Base-by-base conservation (phyloP, 2,329 filamentous ascomycete species). In the Didymellaceae sp. region DNA sequence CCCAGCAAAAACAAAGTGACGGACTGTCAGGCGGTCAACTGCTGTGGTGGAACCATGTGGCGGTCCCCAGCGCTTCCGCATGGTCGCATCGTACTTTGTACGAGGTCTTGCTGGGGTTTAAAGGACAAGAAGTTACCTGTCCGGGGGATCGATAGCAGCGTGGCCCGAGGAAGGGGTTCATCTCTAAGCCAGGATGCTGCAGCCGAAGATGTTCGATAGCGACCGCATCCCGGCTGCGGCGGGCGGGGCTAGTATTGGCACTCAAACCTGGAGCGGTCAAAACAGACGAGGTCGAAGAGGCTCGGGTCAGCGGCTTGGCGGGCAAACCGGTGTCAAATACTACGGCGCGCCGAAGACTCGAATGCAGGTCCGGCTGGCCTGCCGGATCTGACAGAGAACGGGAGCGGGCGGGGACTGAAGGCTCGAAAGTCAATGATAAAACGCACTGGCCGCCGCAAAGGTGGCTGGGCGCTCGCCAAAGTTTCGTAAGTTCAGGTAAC, bases 21-120 rank as follows among this genome's bases (percentile, higher is more conserved):
- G 59, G 63, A 61, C 62, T 69, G 67, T 68, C 68, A 71, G 59
- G 64, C 63, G 58, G 57, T 60, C 61, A 62, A 52, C 34, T 57
- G 58, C 55, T 68, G 67, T 38, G 25, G 67, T 70, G 55, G 43
- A 16, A 66, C 63, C 17, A 44, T 49, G 57, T 60, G 53, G 54
- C 48, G 42, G 45, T 17, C 52, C 44, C 52, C 51, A 48, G 52
- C 59, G 54, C 53, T 48, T 56, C 45, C 30, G 49, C 57, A 55
- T 48, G 49, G 61, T 66, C 53, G 61, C 44, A 65, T 66, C 40
- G 61, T 58, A 63, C 54, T 45, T 54, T 58, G 63, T 63, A 52
- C 53, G 49, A 62, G 55, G 20, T 48, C 52, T 44, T 22, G 39
- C 35, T 37, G 25, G 42, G n/a, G 25, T 43, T n/a, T 40, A 49